Conservation (phyloP, 108 stramenopile genomes). For the Cyclotella choctawhatcheeana region DNA sequence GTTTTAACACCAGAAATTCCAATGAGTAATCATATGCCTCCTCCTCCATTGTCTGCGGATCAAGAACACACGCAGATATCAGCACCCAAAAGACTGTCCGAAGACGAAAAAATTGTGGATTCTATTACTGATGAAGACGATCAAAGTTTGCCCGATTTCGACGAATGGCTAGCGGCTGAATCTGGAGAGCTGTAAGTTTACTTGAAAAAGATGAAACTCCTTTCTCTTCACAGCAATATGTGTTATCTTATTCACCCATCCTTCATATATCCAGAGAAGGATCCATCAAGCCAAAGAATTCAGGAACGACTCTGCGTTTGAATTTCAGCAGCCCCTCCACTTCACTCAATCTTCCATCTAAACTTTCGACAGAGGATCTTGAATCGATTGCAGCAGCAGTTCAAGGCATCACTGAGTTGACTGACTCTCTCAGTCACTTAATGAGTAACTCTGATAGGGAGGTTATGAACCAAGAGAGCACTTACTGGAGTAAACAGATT, state of each 20-base stretch:
- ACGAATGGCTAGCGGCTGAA: not conserved
- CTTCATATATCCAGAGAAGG: not conserved
- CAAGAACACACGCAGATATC: not conserved
- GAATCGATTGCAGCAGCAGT: constrained; percentile 57
- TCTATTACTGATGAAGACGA: not conserved
- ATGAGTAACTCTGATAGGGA: constrained; percentile 73
- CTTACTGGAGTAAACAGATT: constrained; percentile 42
- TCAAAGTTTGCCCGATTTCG: not conserved
- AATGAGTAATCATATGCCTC: not conserved
- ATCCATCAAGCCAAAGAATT: not conserved
- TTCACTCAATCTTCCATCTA: constrained; percentile 1
- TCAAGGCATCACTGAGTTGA: constrained; percentile 67
- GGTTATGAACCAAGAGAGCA: constrained; percentile 62
- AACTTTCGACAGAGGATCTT: constrained; percentile 42
- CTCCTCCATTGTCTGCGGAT: not conserved
- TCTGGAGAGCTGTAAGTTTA: not conserved
- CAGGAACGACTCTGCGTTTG: not conserved
- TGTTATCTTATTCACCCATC: not conserved
- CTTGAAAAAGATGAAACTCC: no score
- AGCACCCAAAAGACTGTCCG: not conserved
- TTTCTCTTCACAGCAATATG: no score
- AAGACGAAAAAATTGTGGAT: not conserved
- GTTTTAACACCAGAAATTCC: not conserved
- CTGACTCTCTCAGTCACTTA: constrained; percentile 71
- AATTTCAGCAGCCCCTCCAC: constrained; percentile 1